Percentiles rank a stretch among this genome's conserved stretches.
These are phyloP conservation scores for Phytophthora palmivora DNA, from an alignment of 352 stramenopile genomes.

Conservation along the genomic window DNA sequence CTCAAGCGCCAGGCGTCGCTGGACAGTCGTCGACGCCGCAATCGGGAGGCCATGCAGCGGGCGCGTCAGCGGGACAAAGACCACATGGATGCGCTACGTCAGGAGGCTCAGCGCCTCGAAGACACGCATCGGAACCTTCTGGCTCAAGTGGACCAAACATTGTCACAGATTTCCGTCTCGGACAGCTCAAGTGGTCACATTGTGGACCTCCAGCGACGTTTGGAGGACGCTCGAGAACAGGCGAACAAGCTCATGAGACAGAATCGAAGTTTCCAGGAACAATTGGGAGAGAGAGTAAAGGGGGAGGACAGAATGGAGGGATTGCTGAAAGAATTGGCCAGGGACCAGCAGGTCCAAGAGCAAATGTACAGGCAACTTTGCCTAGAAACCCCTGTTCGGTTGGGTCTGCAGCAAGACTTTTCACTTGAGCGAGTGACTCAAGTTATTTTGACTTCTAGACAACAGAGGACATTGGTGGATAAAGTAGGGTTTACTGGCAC, in stretches of 20 bases:
- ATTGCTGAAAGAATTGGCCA: conserved; percentile 51
- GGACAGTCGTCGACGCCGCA: conserved; percentile 57
- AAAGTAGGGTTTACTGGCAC: conserved; percentile 42
- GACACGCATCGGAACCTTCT: conserved; percentile 46
- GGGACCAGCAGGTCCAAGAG: conserved; percentile 37
- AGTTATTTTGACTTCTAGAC: conserved; percentile 51
- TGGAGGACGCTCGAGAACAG: conserved; percentile 45
- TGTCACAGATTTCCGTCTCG: conserved; percentile 23
- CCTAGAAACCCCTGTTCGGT: conserved; percentile 21
- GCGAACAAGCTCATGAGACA: conserved; percentile 48
- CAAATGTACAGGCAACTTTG: conserved; percentile 34
- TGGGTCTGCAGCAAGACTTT: conserved; percentile 15
- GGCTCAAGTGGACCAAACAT: conserved; percentile 41
- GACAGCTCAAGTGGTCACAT: conserved; percentile 11
- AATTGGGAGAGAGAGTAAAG: conserved; percentile 57
- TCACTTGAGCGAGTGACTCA: conserved; percentile 42
- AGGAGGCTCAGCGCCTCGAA: conserved; percentile 41
- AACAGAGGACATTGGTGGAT: conserved; percentile 43
- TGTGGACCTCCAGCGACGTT: conserved; percentile 31
- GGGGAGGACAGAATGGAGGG: conserved; percentile 65
- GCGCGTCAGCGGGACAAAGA: conserved; percentile 58
- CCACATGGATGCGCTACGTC: conserved; percentile 54
- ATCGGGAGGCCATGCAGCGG: conserved; percentile 70
- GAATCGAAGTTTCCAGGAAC: conserved; percentile 55
- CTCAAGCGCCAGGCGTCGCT: conserved; percentile 43